Evolutionary conservation across 352 stramenopile species (phyloP), one percentile per base, ranked within the genome.

Genomic region (Phytophthora pluvialis): DNA sequence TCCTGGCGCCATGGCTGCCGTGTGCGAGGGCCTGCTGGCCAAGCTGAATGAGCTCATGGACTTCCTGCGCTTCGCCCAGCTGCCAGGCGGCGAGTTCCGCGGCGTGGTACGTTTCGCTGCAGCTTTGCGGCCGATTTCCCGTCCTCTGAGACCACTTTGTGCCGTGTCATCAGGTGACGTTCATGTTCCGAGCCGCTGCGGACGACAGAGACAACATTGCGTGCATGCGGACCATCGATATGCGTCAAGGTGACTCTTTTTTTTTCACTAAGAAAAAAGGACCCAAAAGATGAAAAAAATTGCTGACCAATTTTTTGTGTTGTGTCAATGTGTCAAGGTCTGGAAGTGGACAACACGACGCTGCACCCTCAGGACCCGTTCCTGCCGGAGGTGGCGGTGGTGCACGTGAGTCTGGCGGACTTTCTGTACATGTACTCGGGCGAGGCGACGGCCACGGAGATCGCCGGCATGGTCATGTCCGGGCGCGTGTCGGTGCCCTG

Each of bases 381-480:
- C 39, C 49, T 82, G 25, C 69, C 71, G 1, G 78, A 91, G n/a
- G 78, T 83, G n/a, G 83, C 81, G 10, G 75, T 88, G 4, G 83
- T 95, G 39, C 70, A 85, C 60, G 78, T 95, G 45, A 92, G 80
- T 57, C 70, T 95, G 1, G 78, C 80, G 2, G 86, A 95, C 50
- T 95, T 95, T 49, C 66, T 95, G 43, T 93, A 88, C 76, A 95
- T 95, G 86, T 95, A 95, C 73, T 92, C 84, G 33, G 86, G 86
- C 42, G 81, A 93, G 28, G 81, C 85, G 4, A 90, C 81, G 1
- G 81, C 86, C 1, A 75, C 77, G 16, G 86, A 95, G 64, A 95
- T 95, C 40, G 86, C 86, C 0, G 77, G 84, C 11, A 91, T 95
- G 80, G 86, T 85, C 69, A 91, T 95, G 81, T 93, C 86, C 9